These are phyloP conservation scores for Ceratocystis colombiana DNA, from an alignment of 2,329 filamentous ascomycete genomes.

Conservation along the genomic window DNA sequence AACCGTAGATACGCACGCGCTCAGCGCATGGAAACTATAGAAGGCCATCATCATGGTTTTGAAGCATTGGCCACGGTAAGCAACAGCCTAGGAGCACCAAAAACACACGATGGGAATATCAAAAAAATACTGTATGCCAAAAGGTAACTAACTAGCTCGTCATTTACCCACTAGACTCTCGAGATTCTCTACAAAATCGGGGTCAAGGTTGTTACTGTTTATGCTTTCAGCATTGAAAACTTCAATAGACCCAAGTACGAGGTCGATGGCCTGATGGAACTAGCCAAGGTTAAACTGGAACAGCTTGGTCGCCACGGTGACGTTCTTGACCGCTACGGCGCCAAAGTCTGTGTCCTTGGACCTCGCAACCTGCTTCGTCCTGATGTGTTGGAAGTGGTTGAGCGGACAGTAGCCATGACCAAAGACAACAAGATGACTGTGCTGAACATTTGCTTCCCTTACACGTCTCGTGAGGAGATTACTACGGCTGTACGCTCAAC, in stretches of 20 bases:
- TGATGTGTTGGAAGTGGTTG: slow-evolving; percentile 81
- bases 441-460: slow-evolving; percentile 95
- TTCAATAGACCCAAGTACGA: slow-evolving; percentile 96
- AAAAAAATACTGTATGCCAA: neutral
- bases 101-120: neutral
- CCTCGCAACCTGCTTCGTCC: slow-evolving; percentile 72
- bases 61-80: slow-evolving; percentile 64
- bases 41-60: slow-evolving; percentile 91
- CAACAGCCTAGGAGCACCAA: neutral
- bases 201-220: slow-evolving; percentile 93
- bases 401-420: slow-evolving; percentile 76
- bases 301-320: slow-evolving; percentile 91
- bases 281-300: slow-evolving; percentile 88
- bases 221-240: slow-evolving; percentile 98
- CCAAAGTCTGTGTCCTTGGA: slow-evolving; percentile 73
- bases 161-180: slow-evolving; percentile 51
- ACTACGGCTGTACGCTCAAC: slow-evolving; percentile 80
- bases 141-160: neutral
- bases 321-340: slow-evolving; percentile 84
- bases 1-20: slow-evolving; percentile 85
- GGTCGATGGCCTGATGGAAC: slow-evolving; percentile 92
- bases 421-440: slow-evolving; percentile 68
- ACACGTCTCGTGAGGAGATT: slow-evolving; percentile 92
- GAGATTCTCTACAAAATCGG: slow-evolving; percentile 98
- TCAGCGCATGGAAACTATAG: slow-evolving; percentile 89